These are phyloP conservation scores for Citrus maxima DNA, from an alignment of 345 rosid species.

Conservation along the genomic window DNA sequence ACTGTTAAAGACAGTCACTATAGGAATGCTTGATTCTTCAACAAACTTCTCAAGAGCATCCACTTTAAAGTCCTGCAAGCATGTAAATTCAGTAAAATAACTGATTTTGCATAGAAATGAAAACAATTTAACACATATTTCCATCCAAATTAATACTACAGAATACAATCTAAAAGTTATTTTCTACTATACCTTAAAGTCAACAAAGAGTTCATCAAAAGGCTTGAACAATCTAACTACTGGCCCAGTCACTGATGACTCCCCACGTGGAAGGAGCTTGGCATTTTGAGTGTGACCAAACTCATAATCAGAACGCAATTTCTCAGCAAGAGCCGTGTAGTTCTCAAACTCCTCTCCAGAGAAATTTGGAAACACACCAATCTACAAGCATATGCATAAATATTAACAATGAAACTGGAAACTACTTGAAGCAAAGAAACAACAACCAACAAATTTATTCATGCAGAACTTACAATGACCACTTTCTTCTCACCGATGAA, in stretches of 20 bases:
- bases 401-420: background rate
- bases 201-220: constrained; percentile 84
- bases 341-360: constrained; percentile 85
- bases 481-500: constrained; percentile 64
- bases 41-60: constrained; percentile 81
- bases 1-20: constrained; percentile 63
- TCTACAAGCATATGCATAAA: constrained; percentile 40
- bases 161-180: background rate
- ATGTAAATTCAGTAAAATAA: constrained; percentile 4
- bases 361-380: constrained; percentile 85
- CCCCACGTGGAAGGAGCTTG: constrained; percentile 90
- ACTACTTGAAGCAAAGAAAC: background rate
- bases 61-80: constrained; percentile 63
- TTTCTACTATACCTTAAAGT: constrained; percentile 57
- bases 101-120: background rate
- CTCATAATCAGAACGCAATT: constrained; percentile 80
- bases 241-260: constrained; percentile 77
- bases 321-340: constrained; percentile 68
- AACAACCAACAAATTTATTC: background rate
- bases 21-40: constrained; percentile 69
- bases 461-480: constrained; percentile 54
- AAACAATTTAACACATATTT: background rate
- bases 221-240: constrained; percentile 92
- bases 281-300: constrained; percentile 86
- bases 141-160: background rate